A percentile compares a stretch with the other conserved stretches of the same genome.
Evolutionary conservation across 1,284 basidiomycete genomes (phyloP).

Genomic region (Heterobasidion irregulare): DNA sequence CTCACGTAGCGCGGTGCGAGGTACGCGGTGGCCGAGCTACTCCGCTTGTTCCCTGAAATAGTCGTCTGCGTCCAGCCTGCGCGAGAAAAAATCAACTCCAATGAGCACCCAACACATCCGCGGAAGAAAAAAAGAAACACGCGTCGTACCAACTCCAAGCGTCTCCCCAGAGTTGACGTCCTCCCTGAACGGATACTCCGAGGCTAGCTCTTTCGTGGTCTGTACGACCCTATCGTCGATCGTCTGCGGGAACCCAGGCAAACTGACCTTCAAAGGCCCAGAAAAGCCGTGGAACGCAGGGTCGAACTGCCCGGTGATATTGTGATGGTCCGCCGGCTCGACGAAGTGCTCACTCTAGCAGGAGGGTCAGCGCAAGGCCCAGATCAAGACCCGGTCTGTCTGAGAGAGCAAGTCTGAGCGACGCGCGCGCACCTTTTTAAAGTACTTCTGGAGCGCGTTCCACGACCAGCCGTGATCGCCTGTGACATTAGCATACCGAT

Average conservation of each 20-base stretch:
- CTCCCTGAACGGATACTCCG: conserved; percentile 20
- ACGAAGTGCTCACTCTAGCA: conserved; percentile 21
- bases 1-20: conserved; percentile 9
- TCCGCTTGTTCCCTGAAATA: conserved; percentile 10
- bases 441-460: conserved; percentile 26
- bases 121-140: background rate
- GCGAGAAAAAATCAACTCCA: background rate
- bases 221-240: conserved; percentile 18
- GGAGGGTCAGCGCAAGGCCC: background rate
- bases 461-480: conserved; percentile 34
- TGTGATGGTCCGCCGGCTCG: conserved; percentile 20
- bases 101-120: background rate
- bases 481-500: conserved; percentile 26
- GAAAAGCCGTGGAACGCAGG: conserved; percentile 19
- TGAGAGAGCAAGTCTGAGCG: background rate
- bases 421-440: conserved; percentile 6
- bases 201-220: conserved; percentile 12
- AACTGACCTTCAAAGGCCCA: conserved; percentile 23
- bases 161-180: conserved; percentile 26
- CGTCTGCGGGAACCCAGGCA: conserved; percentile 16
- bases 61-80: conserved; percentile 15
- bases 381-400: background rate
- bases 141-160: conserved; percentile 19
- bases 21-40: conserved; percentile 16
- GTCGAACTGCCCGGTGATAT: conserved; percentile 21